phyloP scores from a whole-genome alignment of 1,139 yeast genomes.

The Yamadazyma oceani region DNA sequence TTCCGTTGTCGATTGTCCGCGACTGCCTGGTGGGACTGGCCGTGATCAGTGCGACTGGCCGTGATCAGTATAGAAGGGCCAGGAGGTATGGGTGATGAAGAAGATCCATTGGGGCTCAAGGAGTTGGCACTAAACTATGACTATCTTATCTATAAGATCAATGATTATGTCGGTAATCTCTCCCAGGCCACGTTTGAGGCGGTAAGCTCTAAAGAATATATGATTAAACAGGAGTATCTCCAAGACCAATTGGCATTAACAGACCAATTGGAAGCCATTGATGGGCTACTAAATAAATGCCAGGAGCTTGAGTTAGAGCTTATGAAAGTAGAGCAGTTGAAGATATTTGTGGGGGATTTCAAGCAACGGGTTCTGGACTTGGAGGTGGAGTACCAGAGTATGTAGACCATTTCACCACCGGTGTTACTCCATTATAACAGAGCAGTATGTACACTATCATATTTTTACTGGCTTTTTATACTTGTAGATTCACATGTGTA shows the following conservation, averaged over 20 bases:
- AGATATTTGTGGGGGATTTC: slow-evolving; percentile 45
- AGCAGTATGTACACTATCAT: no score
- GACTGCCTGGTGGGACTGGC: no score
- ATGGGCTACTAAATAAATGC: slow-evolving; percentile 47
- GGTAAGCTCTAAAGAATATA: slow-evolving; percentile 27
- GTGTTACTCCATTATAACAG: no score
- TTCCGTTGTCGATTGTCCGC: not conserved
- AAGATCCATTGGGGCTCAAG: slow-evolving; percentile 63
- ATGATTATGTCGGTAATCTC: slow-evolving; percentile 47
- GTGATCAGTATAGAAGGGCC: not conserved
- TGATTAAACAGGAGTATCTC: slow-evolving; percentile 34
- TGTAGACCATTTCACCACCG: no score
- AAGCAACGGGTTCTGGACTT: slow-evolving; percentile 27
- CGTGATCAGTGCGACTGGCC: not conserved
- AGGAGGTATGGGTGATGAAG: slow-evolving; percentile 4
- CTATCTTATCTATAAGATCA: slow-evolving; percentile 59
- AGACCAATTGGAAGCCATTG: slow-evolving; percentile 43
- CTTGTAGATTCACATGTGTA: no score
- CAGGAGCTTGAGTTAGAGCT: slow-evolving; percentile 61
- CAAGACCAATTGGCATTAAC: slow-evolving; percentile 38
- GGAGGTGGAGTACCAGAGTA: slow-evolving; percentile 23
- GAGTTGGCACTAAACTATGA: slow-evolving; percentile 61
- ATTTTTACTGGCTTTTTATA: no score
- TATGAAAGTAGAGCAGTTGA: slow-evolving; percentile 66
- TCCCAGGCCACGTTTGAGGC: slow-evolving; percentile 37